Base-by-base conservation (phyloP, 805 yeast species). In the Crinitomyces ghanaensis region DNA sequence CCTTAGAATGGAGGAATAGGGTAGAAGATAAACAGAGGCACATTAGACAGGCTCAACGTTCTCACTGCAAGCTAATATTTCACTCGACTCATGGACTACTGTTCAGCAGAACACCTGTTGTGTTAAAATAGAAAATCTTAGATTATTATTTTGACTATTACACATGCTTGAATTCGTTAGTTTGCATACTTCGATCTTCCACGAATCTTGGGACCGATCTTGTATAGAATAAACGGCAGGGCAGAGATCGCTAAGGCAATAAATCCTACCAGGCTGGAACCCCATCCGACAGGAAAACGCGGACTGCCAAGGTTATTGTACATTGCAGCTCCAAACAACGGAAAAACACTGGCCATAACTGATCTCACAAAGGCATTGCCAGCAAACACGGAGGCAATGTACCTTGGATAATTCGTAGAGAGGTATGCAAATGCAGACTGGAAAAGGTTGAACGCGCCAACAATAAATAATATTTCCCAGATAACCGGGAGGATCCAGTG, bases 271-370 rank as follows among this genome's bases (percentile, higher is more conserved):
- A 71, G 40, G 4, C 68, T 60, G 2, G 67, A 54, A 2, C 77
- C 79, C 77, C 77, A 74, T 3, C 63, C 77, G 11, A 68, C 70
- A 1, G 79, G 78, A 46, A 57, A 74, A 23, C 60, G 62, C 2
- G 54, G 33, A 12, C 43, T 51, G 9, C 50, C 51, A 18, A 55
- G 41, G 4, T 43, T 66, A 34, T 60, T 54, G 49, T 66, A 79
- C 70, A 79, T 64, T 18, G 70, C 68, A 23, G 61, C 48, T 4
- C 80, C 78, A 51, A 78, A 76, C 33, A 79, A 59, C 26, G 81
- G 79, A 59, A 74, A 74, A 3, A 65, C 69, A 39, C 72, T 70
- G 1, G 75, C 80, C 42, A 66, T 63, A 3, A 54, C 53, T 5
- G 71, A 59, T 36, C 80, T 63, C 39, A 63, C 60, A 18, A 72